Base-by-base conservation (phyloP, 495 filamentous ascomycete genomes). In the Lophiotrema nucula region DNA sequence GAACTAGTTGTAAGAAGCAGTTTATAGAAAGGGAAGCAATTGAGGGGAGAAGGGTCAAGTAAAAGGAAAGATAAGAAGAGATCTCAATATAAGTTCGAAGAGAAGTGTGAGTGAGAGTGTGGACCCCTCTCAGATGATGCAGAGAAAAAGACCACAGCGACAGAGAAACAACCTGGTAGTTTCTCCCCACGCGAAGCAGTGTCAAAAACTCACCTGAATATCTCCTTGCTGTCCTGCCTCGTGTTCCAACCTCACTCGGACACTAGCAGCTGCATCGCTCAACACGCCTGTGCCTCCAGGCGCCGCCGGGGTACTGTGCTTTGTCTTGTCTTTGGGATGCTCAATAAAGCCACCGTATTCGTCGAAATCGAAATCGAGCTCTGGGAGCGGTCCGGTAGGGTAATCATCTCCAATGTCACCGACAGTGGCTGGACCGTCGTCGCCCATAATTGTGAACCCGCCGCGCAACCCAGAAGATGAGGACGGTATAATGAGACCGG, bases 321-420 rank as follows among this genome's bases (percentile, higher is more conserved):
- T n/a, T 23, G 23, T 1, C 27, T 38, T 19, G 4, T 11, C 39
- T 15, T 16, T 22, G 25, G 43, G 47, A 24, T 66, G 48, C 33
- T 79, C 76, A 13, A 73, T 58, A 33, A 88, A 71, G 65, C 85
- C 83, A 0, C 85, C 86, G 39, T 87, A 76, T 35, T 78, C 80
- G 58, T 86, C 83, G 55, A 89, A 83, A 22, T 75, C 78, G 60
- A 88, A 86, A 49, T 83, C 85, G 26, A 79, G 77, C 22, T 87
- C 80, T n/a, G n/a, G 26, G 10, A 83, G 73, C 5, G 83, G 69
- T 25, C 81, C 71, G 16, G 75, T 76, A 22, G 75, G 73, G 43
- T 82, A 78, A 11, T 81, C 76, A 41, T 42, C 38, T 13, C 37
- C 6, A 13, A 60, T 37, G 44, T 31, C 50, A 42, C 53, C 46